These are phyloP conservation scores for Pichia sp. DNA, from an alignment of 1,139 yeast species.

Conservation along the genomic window DNA sequence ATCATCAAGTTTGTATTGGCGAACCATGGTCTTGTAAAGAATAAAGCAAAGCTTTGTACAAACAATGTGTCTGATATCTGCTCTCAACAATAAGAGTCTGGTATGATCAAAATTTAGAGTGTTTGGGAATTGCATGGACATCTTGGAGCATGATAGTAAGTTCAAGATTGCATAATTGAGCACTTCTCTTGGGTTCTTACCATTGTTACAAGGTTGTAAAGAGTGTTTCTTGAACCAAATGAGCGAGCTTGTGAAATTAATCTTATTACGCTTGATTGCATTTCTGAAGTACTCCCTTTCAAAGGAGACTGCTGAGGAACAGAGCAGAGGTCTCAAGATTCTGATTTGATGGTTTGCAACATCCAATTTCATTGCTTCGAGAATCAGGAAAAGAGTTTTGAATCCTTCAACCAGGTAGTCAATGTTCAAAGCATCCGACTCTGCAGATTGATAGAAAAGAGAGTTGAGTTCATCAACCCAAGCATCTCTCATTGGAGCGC, in stretches of 20 bases:
- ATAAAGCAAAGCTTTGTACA: conserved; percentile 72
- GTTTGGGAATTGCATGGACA: conserved; percentile 80
- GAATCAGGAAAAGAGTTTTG: conserved; percentile 69
- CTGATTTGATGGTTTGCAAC: conserved; percentile 94
- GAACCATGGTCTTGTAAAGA: conserved; percentile 40
- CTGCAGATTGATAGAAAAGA: conserved; percentile 59
- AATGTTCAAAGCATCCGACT: conserved; percentile 27
- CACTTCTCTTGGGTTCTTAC: conserved; percentile 31
- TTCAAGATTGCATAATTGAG: conserved; percentile 46
- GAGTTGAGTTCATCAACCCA: conserved; percentile 82
- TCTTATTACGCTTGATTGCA: conserved; percentile 57
- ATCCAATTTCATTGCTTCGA: conserved; percentile 95
- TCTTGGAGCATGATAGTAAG: conserved; percentile 66
- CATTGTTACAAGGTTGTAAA: too few relatives aligned
- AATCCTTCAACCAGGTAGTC: conserved; percentile 59
- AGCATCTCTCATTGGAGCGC: conserved; percentile 93
- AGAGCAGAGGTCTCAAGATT: conserved; percentile 72
- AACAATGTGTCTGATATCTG: conserved; percentile 79
- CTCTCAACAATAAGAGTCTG: conserved; percentile 66
- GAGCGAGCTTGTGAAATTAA: conserved; percentile 59
- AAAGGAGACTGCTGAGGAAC: conserved; percentile 87
- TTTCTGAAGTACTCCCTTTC: conserved; percentile 83
- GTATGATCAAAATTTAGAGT: conserved; percentile 86
- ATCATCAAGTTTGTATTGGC: conserved; percentile 22
- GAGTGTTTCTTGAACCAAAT: conserved; percentile 58